phyloP scores from a whole-genome alignment of 1,284 basidiomycete genomes.

The Rhodofomes roseus region DNA sequence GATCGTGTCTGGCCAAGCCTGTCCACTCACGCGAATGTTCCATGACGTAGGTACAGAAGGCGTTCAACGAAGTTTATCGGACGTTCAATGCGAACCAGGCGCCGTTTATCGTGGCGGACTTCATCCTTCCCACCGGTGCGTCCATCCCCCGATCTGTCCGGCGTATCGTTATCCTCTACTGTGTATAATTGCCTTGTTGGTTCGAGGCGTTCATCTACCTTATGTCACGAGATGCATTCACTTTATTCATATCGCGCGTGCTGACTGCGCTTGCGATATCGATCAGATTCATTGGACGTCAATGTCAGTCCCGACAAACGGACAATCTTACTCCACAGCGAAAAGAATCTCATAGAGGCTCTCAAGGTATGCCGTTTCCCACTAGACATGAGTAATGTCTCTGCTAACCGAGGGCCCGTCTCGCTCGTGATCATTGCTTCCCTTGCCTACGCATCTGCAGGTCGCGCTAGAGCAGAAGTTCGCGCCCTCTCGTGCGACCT shows the following conservation, averaged over 20 bases:
- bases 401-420: not conserved
- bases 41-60: slow-evolving; percentile 65
- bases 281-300: slow-evolving; percentile 81
- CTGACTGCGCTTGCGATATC: not conserved
- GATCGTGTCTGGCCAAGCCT: slow-evolving; percentile 10
- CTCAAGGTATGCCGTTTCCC: slow-evolving; percentile 57
- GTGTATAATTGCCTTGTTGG: not conserved
- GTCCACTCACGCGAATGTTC: not conserved
- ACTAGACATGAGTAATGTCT: not conserved
- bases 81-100: slow-evolving; percentile 79
- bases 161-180: not conserved
- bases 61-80: slow-evolving; percentile 88
- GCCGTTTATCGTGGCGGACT: slow-evolving; percentile 84
- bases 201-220: not conserved
- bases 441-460: slow-evolving; percentile 29
- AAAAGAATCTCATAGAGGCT: slow-evolving; percentile 75
- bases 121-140: slow-evolving; percentile 75
- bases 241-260: not conserved
- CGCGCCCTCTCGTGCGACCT: slow-evolving; percentile 68
- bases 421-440: not conserved
- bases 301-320: slow-evolving; percentile 98
- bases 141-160: slow-evolving; percentile 19
- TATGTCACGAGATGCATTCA: not conserved
- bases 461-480: slow-evolving; percentile 60
- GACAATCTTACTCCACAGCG: slow-evolving; percentile 90